Base-by-base conservation (phyloP, 192 early-diverging fungal species). In the Coemansia sp. region DNA sequence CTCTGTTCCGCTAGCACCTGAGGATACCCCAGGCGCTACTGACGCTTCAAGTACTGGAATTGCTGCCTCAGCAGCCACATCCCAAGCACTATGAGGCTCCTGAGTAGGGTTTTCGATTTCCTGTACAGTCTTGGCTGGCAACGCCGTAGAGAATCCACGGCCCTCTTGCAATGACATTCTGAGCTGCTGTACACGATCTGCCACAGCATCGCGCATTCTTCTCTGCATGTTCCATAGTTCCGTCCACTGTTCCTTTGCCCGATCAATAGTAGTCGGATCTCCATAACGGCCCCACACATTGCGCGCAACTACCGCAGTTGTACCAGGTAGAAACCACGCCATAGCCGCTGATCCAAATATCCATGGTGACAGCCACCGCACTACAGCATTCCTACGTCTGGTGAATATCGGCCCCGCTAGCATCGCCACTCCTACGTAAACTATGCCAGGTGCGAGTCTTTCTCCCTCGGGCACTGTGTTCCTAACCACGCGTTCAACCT, bases 341-440 rank as follows among this genome's bases (percentile, higher is more conserved):
- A 62, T 52, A 0, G 82, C 67, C 23, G 44, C 38, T 1, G 65
- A 50, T 21, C 64, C 82, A 66, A 83, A 83, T 62, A 74, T 23
- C 2, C 79, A 10, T 0, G 82, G 82, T 31, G 73, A 70, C 12
- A 50, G n/a, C 65, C 70, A 76, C 30, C 82, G 73, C 41, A 83
- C 63, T 0, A 62, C 47, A 28, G 76, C 64, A 49, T 76, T 79
- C 23, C 78, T 69, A 0, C 56, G 58, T 10, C 76, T 19, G 12
- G 70, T 76, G 30, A 79, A 79, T 41, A 83, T 76, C 8, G 82
- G 77, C 1, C 82, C 82, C 0, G 82, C 82, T 58, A 83, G 32
- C 25, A 62, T 49, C 0, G 76, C 73, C 31, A 83, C 71, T 25
- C 73, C 73, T 23, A 83, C 73, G 22, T 83, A 83, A 32, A 79